Conservation (phyloP, 495 filamentous ascomycete species). For the Pseudoneurospora amorphoporcata region DNA sequence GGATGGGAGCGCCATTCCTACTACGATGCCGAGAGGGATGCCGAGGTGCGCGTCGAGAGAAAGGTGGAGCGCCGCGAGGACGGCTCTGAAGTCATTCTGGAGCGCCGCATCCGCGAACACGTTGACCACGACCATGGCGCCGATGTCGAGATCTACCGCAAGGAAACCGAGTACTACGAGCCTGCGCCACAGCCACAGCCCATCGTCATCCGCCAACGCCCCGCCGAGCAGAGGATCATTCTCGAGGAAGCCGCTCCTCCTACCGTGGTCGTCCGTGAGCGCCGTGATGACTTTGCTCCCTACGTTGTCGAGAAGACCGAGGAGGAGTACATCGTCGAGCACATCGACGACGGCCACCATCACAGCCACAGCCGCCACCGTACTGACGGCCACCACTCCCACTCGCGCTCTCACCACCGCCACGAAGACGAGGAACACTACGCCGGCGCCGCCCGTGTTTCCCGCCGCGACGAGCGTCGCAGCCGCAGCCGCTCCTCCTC, state of each 20-base stretch:
- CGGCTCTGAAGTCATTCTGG: constrained; percentile 36
- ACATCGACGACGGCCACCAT: constrained; percentile 34
- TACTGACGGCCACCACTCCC: constrained; percentile 7
- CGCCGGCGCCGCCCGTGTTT: constrained; percentile 29
- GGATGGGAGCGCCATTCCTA: constrained; percentile 33
- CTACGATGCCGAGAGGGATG: constrained; percentile 30
- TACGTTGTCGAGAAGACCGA: constrained; percentile 40
- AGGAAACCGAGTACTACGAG: constrained; percentile 59
- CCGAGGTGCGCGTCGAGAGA: constrained; percentile 35
- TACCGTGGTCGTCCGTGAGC: constrained; percentile 52
- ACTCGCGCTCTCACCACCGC: constrained; percentile 10
- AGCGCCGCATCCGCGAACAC: constrained; percentile 37
- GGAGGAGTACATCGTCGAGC: constrained; percentile 34
- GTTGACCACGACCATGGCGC: constrained; percentile 31
- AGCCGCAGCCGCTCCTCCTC: constrained; percentile 24
- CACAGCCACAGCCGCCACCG: constrained; percentile 46
- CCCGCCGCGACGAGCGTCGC: constrained; percentile 23
- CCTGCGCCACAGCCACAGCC: constrained; percentile 43
- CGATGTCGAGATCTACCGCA: constrained; percentile 52
- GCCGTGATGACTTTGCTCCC: constrained; percentile 46
- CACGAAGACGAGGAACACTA: constrained; percentile 37
- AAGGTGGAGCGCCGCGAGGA: constrained; percentile 31
- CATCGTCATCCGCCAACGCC: constrained; percentile 56
- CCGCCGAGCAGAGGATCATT: constrained; percentile 59
- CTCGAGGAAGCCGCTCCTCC: constrained; percentile 57